phyloP scores from a whole-genome alignment of 2,329 filamentous ascomycete genomes.

The Fusarium burgessii region DNA sequence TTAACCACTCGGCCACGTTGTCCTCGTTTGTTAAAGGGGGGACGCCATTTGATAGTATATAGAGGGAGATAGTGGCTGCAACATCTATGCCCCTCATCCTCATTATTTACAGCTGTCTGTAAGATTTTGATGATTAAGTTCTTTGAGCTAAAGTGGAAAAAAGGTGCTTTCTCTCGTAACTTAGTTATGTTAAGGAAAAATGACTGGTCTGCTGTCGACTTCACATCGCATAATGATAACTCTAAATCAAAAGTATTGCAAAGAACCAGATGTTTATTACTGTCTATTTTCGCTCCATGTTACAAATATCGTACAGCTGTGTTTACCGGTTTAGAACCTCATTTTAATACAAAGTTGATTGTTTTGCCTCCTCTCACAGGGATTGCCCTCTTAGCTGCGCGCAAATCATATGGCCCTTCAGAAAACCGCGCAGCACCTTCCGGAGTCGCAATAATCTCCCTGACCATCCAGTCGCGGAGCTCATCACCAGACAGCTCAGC shows the following conservation, averaged over 20 bases:
- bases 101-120: too few relatives aligned
- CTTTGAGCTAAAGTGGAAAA: neutral
- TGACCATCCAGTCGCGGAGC: slow-evolving; percentile 71
- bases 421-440: slow-evolving; percentile 69
- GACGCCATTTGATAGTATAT: rapidly evolving
- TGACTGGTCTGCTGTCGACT: neutral
- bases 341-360: slow-evolving; percentile 77
- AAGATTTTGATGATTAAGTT: too few relatives aligned
- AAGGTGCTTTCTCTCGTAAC: neutral
- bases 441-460: slow-evolving; percentile 69
- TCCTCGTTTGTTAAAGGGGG: neutral
- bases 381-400: slow-evolving; percentile 71
- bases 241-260: neutral
- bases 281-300: slow-evolving; percentile 18
- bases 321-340: neutral
- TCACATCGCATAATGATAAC: neutral
- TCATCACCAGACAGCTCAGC: slow-evolving; percentile 55
- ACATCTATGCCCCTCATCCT: too few relatives aligned
- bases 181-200: too few relatives aligned
- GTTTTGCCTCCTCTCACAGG: slow-evolving; percentile 75
- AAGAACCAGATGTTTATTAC: neutral
- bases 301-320: slow-evolving; percentile 27
- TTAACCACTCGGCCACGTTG: slow-evolving; percentile 38
- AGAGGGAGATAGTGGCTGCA: neutral
- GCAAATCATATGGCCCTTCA: slow-evolving; percentile 59